These are phyloP conservation scores for Nematocida major DNA, from an alignment of 371 early-diverging fungal species.

Conservation along the genomic window DNA sequence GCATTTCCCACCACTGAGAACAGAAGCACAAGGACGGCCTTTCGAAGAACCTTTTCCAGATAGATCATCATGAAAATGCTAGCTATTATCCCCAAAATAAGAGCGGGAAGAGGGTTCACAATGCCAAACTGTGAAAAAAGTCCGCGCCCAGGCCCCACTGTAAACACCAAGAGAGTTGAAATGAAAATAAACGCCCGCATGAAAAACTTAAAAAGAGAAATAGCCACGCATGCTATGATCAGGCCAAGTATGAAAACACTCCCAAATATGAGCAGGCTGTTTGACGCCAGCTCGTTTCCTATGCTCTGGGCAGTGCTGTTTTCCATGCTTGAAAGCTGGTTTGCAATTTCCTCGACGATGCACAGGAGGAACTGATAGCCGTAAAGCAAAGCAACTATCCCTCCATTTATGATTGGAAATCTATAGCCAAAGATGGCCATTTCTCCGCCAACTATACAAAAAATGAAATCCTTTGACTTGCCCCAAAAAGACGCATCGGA, in stretches of 20 bases:
- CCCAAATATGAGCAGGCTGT: neutral
- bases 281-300: neutral
- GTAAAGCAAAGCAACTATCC: neutral
- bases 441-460: neutral
- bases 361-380: neutral
- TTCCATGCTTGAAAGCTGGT: neutral
- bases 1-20: constrained; percentile 13
- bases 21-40: neutral
- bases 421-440: neutral
- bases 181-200: neutral
- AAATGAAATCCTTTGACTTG: neutral
- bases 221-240: neutral
- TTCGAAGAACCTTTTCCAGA: neutral
- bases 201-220: neutral
- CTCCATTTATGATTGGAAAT: neutral
- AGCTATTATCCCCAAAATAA: neutral
- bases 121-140: neutral
- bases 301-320: neutral
- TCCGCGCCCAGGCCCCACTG: neutral
- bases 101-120: neutral
- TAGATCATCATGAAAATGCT: neutral
- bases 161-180: neutral
- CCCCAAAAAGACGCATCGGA: neutral
- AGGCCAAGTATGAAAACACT: neutral
- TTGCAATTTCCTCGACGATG: neutral